These are phyloP conservation scores for Fusarium protoensiforme DNA, from an alignment of 2,329 filamentous ascomycete species.

Conservation along the genomic window DNA sequence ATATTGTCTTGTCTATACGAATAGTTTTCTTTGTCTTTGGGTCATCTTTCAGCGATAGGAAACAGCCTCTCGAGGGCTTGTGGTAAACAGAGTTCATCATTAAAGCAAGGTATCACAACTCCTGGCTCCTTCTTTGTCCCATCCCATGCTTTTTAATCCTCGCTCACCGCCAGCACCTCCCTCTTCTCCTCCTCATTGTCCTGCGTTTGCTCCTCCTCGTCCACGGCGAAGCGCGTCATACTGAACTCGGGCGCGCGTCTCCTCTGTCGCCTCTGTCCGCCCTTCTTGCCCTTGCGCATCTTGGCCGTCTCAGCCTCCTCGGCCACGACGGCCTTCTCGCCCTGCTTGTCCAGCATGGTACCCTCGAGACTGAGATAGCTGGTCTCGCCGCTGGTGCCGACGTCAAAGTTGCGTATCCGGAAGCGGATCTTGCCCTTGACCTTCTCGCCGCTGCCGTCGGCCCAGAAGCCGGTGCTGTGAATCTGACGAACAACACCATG, in stretches of 20 bases:
- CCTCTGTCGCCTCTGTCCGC: slow-evolving; percentile 43
- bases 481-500: slow-evolving; percentile 65
- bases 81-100: slow-evolving; percentile 38
- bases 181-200: slow-evolving; percentile 37
- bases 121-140: slow-evolving; percentile 36
- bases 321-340: slow-evolving; percentile 67
- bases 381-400: slow-evolving; percentile 77
- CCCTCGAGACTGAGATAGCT: slow-evolving; percentile 89
- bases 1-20: background rate
- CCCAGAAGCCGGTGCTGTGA: slow-evolving; percentile 77
- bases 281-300: slow-evolving; percentile 51
- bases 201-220: slow-evolving; percentile 53
- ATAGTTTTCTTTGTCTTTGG: slow-evolving; percentile 8
- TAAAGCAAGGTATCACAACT: slow-evolving; percentile 47
- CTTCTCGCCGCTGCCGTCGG: slow-evolving; percentile 74
- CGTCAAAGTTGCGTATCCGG: slow-evolving; percentile 86
- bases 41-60: slow-evolving; percentile 26
- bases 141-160: slow-evolving; percentile 38
- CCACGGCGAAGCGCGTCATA: slow-evolving; percentile 65
- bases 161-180: slow-evolving; percentile 38
- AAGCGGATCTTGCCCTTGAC: slow-evolving; percentile 80
- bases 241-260: slow-evolving; percentile 63
- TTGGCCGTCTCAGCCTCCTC: slow-evolving; percentile 57
- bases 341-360: slow-evolving; percentile 79
- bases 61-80: slow-evolving; percentile 22